Conservation (phyloP, 371 early-diverging fungal genomes). For the Parasitella parasitica region DNA sequence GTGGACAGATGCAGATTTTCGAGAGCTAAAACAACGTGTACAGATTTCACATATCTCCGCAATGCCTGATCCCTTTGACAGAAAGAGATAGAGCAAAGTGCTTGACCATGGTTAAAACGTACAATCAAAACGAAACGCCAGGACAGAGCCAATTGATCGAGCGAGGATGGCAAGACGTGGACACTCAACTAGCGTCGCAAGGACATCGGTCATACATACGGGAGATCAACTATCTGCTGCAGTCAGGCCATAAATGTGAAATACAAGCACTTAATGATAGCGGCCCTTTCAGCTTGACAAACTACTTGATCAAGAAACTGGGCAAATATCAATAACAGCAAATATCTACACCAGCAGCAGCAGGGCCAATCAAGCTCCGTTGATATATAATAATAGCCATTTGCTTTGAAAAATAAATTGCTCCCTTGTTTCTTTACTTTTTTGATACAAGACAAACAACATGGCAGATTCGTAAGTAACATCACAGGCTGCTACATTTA, state of each 20-base stretch:
- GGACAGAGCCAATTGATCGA: conserved; percentile 17
- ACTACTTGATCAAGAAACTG: conserved; percentile 12
- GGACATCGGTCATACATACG: conserved; percentile 16
- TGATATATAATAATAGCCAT: too few relatives aligned
- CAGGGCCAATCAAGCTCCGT: too few relatives aligned
- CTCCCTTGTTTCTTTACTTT: neutral
- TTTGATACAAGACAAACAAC: neutral
- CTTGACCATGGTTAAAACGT: conserved; percentile 7
- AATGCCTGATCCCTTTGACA: conserved; percentile 13
- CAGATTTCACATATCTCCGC: conserved; percentile 24
- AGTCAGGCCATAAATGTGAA: conserved; percentile 31
- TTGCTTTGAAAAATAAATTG: neutral
- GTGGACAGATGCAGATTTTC: too few relatives aligned
- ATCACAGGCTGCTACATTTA: too few relatives aligned
- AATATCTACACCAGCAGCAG: too few relatives aligned
- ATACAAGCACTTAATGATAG: conserved; percentile 30
- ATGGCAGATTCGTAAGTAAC: conserved; percentile 26
- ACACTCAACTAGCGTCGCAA: conserved; percentile 4
- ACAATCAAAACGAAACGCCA: conserved; percentile 7
- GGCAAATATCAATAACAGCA: neutral
- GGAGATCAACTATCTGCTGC: conserved; percentile 20
- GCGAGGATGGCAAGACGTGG: conserved; percentile 15
- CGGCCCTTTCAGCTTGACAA: conserved; percentile 17
- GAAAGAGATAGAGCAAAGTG: conserved; percentile 31
- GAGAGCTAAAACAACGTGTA: neutral